Base-by-base conservation (phyloP, 495 filamentous ascomycete genomes). In the Podospora comata region DNA sequence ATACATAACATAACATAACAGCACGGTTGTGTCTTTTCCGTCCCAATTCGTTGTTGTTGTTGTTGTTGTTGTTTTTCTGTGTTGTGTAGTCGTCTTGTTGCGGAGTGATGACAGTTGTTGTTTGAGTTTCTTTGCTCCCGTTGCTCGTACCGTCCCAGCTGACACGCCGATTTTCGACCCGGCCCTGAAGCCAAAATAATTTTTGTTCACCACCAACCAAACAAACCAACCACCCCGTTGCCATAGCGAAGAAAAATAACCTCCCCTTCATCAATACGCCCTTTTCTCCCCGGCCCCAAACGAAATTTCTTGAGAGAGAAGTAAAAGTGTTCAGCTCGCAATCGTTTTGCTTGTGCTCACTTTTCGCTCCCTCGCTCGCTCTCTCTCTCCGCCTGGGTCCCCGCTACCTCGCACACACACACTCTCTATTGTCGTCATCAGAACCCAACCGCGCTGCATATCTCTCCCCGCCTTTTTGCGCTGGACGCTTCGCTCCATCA, bases 41-140 rank as follows among this genome's bases (percentile, higher is more conserved):
- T 67, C 71, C 54, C 64, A 63, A 68, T 28, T 60, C 57, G 65
- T 71, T 66, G 57, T 60, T 73, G 69, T 70, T 68, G 65, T 34
- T 63, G 30, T 32, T 23, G 23, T 23, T 23, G 23, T 23, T 23
- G 23, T 23, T 23, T 0, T 23, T 23, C 2, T 23, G 23, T 23
- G 23, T 23, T 23, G 23, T 23, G 23, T 23, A 23, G 23, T 23
- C 23, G 1, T 23, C 23, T 4, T 32, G 30, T 32, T 32, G 30
- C 30, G 65, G 58, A 44, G 67, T 70, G 67, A 70, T 66, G 60
- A 62, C 60, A 9, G 60, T 62, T 62, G 60, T 62, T 63, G 61
- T 63, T 32, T 55, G 32, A 39, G 30, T 32, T 32, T 57, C 60
- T 65, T 13, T 26, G 61, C 54, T 65, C 59, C 19, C 53, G n/a